Conservation (phyloP, 2,329 filamentous ascomycete species). For the Colletotrichum trifolii region DNA sequence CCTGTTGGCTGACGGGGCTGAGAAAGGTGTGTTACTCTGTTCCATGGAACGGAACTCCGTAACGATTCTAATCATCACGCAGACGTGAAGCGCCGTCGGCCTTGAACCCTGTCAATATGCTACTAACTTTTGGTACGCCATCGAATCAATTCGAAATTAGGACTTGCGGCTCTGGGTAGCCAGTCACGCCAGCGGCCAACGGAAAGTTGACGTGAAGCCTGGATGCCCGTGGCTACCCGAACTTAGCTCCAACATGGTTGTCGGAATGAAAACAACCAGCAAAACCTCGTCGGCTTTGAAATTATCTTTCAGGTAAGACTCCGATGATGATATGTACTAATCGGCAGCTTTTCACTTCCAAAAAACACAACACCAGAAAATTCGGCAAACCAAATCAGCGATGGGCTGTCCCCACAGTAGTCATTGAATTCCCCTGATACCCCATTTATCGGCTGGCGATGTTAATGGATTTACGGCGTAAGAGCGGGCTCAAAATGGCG, state of each 20-base stretch:
- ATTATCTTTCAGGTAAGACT: slow-evolving; percentile 27
- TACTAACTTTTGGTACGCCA: slow-evolving; percentile 29
- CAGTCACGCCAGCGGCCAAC: neutral
- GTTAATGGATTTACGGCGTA: slow-evolving; percentile 35
- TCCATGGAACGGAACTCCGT: neutral
- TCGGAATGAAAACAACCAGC: too few species aligned
- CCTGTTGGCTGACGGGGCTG: slow-evolving; percentile 37
- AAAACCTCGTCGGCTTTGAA: too few species aligned
- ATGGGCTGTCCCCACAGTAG: slow-evolving; percentile 8
- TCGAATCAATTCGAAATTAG: slow-evolving; percentile 11
- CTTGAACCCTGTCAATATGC: slow-evolving; percentile 28
- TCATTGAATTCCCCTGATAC: slow-evolving; percentile 30
- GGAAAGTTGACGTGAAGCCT: neutral
- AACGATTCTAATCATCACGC: slow-evolving; percentile 26
- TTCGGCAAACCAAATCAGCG: slow-evolving; percentile 7
- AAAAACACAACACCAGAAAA: slow-evolving; percentile 1
- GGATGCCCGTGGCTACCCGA: too few species aligned
- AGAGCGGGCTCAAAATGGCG: slow-evolving; percentile 14
- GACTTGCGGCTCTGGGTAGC: slow-evolving; percentile 2
- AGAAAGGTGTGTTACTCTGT: slow-evolving; percentile 38
- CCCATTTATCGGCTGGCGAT: slow-evolving; percentile 30
- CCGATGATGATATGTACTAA: slow-evolving; percentile 26
- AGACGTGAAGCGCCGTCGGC: slow-evolving; percentile 43
- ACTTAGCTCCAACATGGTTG: too few species aligned
- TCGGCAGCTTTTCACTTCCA: slow-evolving; percentile 20